These are phyloP conservation scores for Durio zibethinus DNA, from an alignment of 345 rosid genomes.

Conservation along the genomic window DNA sequence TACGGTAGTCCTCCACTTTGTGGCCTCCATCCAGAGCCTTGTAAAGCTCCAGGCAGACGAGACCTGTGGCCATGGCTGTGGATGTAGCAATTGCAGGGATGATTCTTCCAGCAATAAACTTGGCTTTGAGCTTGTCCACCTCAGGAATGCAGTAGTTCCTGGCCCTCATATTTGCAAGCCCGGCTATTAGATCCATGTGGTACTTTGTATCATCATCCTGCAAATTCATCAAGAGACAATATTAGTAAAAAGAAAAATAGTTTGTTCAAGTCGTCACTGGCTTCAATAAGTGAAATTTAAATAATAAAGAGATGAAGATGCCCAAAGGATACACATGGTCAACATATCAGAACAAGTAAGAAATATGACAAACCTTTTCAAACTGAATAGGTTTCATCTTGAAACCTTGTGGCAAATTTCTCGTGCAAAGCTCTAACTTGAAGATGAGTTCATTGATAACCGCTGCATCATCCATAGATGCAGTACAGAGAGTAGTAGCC, in stretches of 20 bases:
- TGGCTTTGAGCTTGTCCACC: slow-evolving; percentile 92
- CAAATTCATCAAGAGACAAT: slow-evolving; percentile 10
- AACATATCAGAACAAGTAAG: background rate
- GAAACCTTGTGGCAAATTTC: slow-evolving; percentile 49
- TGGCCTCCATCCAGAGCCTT: slow-evolving; percentile 77
- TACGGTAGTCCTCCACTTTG: slow-evolving; percentile 87
- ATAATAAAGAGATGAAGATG: background rate
- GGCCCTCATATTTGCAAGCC: slow-evolving; percentile 98
- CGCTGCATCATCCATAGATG: slow-evolving; percentile 84
- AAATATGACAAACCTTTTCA: slow-evolving; percentile 67
- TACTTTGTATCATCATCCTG: slow-evolving; percentile 95
- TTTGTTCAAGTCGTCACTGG: background rate
- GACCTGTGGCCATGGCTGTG: slow-evolving; percentile 94
- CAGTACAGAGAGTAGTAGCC: slow-evolving; percentile 63
- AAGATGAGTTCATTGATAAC: slow-evolving; percentile 57
- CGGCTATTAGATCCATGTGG: slow-evolving; percentile 96
- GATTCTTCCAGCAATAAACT: slow-evolving; percentile 96
- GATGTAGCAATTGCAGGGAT: slow-evolving; percentile 97
- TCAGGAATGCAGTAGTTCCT: slow-evolving; percentile 92
- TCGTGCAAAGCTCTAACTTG: slow-evolving; percentile 62
- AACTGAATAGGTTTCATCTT: slow-evolving; percentile 90
- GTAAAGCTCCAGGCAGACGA: slow-evolving; percentile 91
- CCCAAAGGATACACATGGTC: background rate
- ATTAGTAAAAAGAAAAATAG: background rate
- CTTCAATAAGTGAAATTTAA: background rate